Percentiles rank a stretch among this genome's conserved stretches.
Conservation (phyloP, 208 protist genomes). For the Leishmania amazonensis region DNA sequence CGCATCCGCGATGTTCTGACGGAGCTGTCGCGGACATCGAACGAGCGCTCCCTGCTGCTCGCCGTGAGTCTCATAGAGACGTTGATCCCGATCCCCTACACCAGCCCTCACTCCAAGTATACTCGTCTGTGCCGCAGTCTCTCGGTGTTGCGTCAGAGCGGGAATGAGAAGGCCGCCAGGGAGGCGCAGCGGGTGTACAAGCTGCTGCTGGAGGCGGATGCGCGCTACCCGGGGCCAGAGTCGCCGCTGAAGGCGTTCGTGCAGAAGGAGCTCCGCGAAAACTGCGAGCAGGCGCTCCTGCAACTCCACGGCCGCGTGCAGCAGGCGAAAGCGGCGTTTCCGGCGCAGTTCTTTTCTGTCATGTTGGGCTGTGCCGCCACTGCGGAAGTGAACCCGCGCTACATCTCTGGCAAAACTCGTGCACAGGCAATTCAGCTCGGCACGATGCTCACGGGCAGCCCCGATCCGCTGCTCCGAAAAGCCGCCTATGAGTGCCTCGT, state of each 20-base stretch:
- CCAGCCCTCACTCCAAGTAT: slow-evolving; percentile 79
- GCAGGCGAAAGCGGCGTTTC: slow-evolving; percentile 48
- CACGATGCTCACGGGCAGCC: slow-evolving; percentile 67
- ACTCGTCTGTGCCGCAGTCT: slow-evolving; percentile 84
- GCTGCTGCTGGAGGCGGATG: slow-evolving; percentile 69
- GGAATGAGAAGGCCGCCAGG: slow-evolving; percentile 57
- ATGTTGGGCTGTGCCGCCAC: slow-evolving; percentile 73
- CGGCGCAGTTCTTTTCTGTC: slow-evolving; percentile 77
- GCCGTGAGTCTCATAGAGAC: slow-evolving; percentile 80
- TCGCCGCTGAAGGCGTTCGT: slow-evolving; percentile 83
- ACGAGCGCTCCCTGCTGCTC: slow-evolving; percentile 55
- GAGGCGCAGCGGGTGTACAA: slow-evolving; percentile 84
- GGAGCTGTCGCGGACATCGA: slow-evolving; percentile 61
- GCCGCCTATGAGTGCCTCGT: slow-evolving; percentile 88
- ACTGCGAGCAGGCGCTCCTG: slow-evolving; percentile 77
- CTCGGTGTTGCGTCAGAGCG: slow-evolving; percentile 68
- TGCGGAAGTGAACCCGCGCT: slow-evolving; percentile 78
- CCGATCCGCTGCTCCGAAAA: slow-evolving; percentile 58
- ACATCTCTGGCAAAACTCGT: slow-evolving; percentile 64
- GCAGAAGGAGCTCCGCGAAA: slow-evolving; percentile 85
- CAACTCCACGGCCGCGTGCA: slow-evolving; percentile 81
- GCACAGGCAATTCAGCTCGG: slow-evolving; percentile 73
- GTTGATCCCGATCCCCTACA: slow-evolving; percentile 82
- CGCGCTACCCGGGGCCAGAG: slow-evolving; percentile 40
- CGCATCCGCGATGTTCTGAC: slow-evolving; percentile 80